Evolutionary conservation across 1,284 basidiomycete species (phyloP).

Genomic region (Microbotryomycetes sp.): DNA sequence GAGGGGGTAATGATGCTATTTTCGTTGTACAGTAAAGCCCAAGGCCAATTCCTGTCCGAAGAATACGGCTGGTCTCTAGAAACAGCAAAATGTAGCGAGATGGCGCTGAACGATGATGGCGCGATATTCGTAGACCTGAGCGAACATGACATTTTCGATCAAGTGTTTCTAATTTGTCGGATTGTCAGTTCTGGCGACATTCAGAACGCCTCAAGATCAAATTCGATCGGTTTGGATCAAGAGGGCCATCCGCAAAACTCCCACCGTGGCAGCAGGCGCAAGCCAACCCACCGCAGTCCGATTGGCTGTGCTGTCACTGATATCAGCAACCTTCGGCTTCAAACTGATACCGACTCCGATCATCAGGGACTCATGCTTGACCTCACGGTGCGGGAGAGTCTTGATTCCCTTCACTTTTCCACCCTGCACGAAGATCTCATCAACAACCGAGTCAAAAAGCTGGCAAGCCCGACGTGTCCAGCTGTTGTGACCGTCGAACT

Average conservation of each 20-base stretch:
- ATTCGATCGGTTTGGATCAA: neutral
- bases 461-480: conserved; percentile 68
- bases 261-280: neutral
- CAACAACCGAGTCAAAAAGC: conserved; percentile 64
- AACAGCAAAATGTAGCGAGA: too few relatives aligned
- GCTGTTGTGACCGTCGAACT: conserved; percentile 42
- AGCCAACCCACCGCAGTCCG: conserved; percentile 60
- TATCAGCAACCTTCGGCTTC: conserved; percentile 62
- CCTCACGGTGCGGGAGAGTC: neutral
- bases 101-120: conserved; percentile 35
- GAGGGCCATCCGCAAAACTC: neutral
- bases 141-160: conserved; percentile 71
- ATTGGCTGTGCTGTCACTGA: conserved; percentile 92
- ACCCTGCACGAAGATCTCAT: conserved; percentile 95
- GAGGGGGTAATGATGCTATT: too few relatives aligned
- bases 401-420: conserved; percentile 62
- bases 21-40: conserved; percentile 79
- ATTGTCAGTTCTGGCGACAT: conserved; percentile 70
- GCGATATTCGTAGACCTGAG: conserved; percentile 64
- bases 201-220: neutral
- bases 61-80: conserved; percentile 86
- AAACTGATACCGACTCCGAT: too few relatives aligned
- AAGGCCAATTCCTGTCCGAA: conserved; percentile 79
- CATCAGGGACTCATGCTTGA: too few relatives aligned
- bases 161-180: conserved; percentile 78